Evolutionary conservation across 75 land plant species (phyloP).

Genomic region (Gnetum montanum): DNA sequence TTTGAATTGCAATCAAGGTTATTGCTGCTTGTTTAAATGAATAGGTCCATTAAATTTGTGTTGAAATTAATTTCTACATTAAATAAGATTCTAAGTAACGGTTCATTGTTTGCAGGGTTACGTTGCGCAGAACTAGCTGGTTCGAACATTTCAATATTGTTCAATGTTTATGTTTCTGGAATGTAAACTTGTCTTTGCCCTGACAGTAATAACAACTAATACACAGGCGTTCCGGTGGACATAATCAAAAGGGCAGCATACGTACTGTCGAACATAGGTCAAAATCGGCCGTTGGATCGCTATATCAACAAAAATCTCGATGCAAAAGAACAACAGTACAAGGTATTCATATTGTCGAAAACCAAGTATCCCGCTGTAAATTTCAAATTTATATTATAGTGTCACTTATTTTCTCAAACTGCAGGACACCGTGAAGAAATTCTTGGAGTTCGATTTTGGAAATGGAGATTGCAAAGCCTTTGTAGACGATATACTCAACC

Average conservation of each 20-base stretch:
- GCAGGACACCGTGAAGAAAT: slow-evolving; percentile 36
- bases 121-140: slow-evolving; percentile 95
- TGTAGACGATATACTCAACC: no score
- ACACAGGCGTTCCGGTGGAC: slow-evolving; percentile 38
- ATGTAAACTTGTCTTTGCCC: not conserved
- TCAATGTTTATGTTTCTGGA: not conserved
- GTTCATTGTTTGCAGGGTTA: slow-evolving; percentile 77
- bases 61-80: not conserved
- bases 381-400: not conserved
- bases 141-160: slow-evolving; percentile 11
- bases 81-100: not conserved
- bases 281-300: slow-evolving; percentile 21
- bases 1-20: not conserved
- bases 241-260: slow-evolving; percentile 37
- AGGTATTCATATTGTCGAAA: slow-evolving; percentile 15
- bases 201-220: not conserved
- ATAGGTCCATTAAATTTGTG: not conserved
- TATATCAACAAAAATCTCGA: slow-evolving; percentile 10
- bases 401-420: not conserved
- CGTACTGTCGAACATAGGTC: slow-evolving; percentile 17
- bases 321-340: slow-evolving; percentile 36
- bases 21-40: not conserved
- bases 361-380: not conserved
- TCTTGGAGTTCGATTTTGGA: slow-evolving; percentile 32
- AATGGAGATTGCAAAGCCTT: slow-evolving; percentile 31